Evolutionary conservation across 306 rosid genomes (phyloP).

Genomic region (Rosa multiflora): DNA sequence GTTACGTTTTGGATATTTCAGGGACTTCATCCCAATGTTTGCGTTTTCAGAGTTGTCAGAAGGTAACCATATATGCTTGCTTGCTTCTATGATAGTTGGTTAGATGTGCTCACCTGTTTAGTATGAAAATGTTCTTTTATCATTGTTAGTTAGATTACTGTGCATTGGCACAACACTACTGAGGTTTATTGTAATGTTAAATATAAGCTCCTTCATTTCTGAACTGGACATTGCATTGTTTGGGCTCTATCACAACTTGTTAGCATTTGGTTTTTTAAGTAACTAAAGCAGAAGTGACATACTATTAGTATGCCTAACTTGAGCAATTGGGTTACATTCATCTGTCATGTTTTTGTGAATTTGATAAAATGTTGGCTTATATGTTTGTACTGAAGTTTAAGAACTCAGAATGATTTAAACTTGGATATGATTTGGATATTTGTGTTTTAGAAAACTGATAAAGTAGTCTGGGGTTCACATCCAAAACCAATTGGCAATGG

Average conservation of each 20-base stretch:
- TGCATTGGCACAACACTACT: too few relatives aligned
- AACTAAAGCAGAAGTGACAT: neutral
- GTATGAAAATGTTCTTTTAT: too few relatives aligned
- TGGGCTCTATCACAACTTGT: neutral
- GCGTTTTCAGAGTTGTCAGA: too few relatives aligned
- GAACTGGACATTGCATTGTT: neutral
- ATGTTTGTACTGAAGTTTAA: neutral
- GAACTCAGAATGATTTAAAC: neutral
- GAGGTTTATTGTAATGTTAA: neutral
- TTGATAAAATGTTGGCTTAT: neutral
- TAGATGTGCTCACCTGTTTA: neutral
- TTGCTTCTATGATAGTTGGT: neutral
- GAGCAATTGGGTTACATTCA: neutral
- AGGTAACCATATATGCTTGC: conserved; percentile 43
- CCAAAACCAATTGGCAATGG: too few relatives aligned
- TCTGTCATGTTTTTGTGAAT: neutral
- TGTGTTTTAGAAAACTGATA: too few relatives aligned
- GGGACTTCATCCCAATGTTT: conserved; percentile 65
- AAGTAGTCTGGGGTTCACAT: too few relatives aligned
- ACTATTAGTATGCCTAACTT: neutral
- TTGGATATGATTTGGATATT: too few relatives aligned
- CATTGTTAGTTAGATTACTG: neutral
- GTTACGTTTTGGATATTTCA: conserved; percentile 65
- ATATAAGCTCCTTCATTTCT: neutral
- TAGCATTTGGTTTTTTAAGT: neutral